A percentile compares a stretch with the other conserved stretches of the same genome.
These are phyloP conservation scores for Abelmoschus esculentus DNA, from an alignment of 345 rosid species.

Conservation along the genomic window DNA sequence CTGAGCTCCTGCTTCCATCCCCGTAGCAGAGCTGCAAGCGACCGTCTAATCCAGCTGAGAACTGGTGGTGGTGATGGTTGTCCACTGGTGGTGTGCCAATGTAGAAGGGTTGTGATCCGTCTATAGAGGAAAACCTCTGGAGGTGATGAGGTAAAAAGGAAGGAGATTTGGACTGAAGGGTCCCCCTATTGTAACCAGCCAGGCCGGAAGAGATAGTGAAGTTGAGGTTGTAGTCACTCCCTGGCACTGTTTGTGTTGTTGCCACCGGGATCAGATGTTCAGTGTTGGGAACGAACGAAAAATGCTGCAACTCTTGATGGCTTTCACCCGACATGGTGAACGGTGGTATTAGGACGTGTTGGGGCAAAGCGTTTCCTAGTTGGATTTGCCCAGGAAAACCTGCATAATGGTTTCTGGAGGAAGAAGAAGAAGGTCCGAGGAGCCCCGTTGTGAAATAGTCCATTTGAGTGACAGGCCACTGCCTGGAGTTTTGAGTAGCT, in stretches of 20 bases:
- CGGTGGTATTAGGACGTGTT: constrained; percentile 28
- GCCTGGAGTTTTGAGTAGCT: constrained; percentile 29
- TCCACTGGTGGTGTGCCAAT: constrained; percentile 54
- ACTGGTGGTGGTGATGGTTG: constrained; percentile 41
- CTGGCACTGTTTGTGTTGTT: constrained; percentile 29
- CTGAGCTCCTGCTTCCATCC: constrained; percentile 58
- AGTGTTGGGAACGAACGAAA: constrained; percentile 49
- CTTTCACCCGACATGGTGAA: constrained; percentile 35
- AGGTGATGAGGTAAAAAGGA: constrained; percentile 51
- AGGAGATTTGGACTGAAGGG: constrained; percentile 99
- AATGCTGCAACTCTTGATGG: constrained; percentile 56
- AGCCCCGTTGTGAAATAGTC: constrained; percentile 55
- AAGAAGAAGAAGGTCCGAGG: constrained; percentile 28
- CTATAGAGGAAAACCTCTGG: constrained; percentile 65
- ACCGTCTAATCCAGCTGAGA: no score
- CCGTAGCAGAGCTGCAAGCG: constrained; percentile 43
- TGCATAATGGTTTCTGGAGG: constrained; percentile 26
- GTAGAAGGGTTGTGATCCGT: constrained; percentile 65
- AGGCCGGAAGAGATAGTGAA: constrained; percentile 76
- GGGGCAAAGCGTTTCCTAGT: constrained; percentile 32
- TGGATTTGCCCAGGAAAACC: constrained; percentile 47
- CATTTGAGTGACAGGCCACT: constrained; percentile 52
- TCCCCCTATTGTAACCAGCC: constrained; percentile 97
- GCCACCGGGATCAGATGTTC: constrained; percentile 69
- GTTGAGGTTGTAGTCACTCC: constrained; percentile 58